Percentiles rank a stretch among this genome's conserved stretches.
These are phyloP conservation scores for Tulasnella sp. DNA, from an alignment of 768 basidiomycete genomes.

Conservation along the genomic window DNA sequence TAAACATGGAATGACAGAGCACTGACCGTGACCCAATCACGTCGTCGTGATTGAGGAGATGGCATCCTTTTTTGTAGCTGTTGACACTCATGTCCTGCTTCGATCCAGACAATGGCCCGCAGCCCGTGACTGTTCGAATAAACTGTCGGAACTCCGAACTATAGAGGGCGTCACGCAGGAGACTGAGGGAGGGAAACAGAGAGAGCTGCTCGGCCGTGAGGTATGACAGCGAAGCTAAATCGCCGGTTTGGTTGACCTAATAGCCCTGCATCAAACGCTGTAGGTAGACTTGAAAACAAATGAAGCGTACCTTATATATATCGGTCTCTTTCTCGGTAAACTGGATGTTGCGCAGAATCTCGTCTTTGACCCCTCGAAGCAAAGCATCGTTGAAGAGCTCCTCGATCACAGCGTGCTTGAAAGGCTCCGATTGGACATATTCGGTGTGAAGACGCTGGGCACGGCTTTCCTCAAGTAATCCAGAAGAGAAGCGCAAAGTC, in stretches of 20 bases:
- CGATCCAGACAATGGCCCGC: constrained; percentile 78
- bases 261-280: neutral
- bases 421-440: constrained; percentile 56
- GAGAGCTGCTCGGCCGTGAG: constrained; percentile 66
- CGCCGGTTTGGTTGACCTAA: constrained; percentile 94
- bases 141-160: constrained; percentile 71
- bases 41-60: constrained; percentile 96
- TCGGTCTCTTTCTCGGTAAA: constrained; percentile 95
- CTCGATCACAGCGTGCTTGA: constrained; percentile 71
- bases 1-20: neutral
- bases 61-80: constrained; percentile 81
- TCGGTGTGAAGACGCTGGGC: constrained; percentile 41
- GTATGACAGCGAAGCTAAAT: constrained; percentile 85
- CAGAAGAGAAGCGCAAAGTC: constrained; percentile 35
- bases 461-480: constrained; percentile 45
- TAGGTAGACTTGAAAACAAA: neutral
- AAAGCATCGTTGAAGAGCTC: constrained; percentile 78
- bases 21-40: constrained; percentile 75
- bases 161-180: constrained; percentile 86
- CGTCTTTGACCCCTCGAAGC: constrained; percentile 68
- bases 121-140: constrained; percentile 78
- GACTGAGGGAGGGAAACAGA: constrained; percentile 66
- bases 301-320: constrained; percentile 73
- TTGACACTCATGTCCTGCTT: constrained; percentile 96
- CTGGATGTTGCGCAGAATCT: constrained; percentile 64